phyloP scores from a whole-genome alignment of 495 filamentous ascomycete species.

The Neurospora sp. region DNA sequence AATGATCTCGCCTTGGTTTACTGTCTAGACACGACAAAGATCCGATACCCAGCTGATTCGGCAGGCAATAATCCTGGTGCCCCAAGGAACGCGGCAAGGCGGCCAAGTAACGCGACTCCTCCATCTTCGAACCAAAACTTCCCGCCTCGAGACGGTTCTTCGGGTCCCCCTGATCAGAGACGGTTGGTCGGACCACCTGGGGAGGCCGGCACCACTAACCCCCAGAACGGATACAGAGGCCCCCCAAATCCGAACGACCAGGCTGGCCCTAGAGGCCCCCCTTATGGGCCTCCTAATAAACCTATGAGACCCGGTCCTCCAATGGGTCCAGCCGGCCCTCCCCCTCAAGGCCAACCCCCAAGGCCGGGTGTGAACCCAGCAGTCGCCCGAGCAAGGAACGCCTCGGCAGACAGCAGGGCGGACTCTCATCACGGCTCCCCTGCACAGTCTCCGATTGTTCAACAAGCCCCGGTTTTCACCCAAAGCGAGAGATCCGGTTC shows the following conservation, averaged over 20 bases:
- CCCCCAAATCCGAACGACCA: conserved; percentile 9
- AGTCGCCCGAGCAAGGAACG: conserved; percentile 24
- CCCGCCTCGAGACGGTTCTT: conserved; percentile 54
- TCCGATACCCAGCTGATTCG: conserved; percentile 80
- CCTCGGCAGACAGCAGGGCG: conserved; percentile 29
- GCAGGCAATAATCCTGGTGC: conserved; percentile 40
- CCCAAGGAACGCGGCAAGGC: conserved; percentile 25
- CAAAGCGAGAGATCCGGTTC: conserved; percentile 35
- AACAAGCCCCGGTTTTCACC: conserved; percentile 32
- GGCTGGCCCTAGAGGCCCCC: conserved; percentile 20
- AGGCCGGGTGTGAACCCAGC: conserved; percentile 41
- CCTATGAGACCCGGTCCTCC: conserved; percentile 61
- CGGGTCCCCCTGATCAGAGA: conserved; percentile 45
- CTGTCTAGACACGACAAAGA: conserved; percentile 87
- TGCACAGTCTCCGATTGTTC: conserved; percentile 44
- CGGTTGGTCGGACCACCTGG: conserved; percentile 40
- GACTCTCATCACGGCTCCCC: conserved; percentile 27
- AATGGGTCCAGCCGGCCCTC: conserved; percentile 68
- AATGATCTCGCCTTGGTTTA: conserved; percentile 84
- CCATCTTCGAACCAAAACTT: conserved; percentile 24
- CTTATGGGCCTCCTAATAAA: conserved; percentile 44
- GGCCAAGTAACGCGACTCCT: conserved; percentile 31
- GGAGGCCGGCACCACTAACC: conserved; percentile 44
- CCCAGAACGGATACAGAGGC: conserved; percentile 26
- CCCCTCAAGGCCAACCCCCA: conserved; percentile 78